Evolutionary conservation across 352 stramenopile genomes (phyloP), one percentile per base, ranked within the genome.

Genomic region (Detonula confervacea): DNA sequence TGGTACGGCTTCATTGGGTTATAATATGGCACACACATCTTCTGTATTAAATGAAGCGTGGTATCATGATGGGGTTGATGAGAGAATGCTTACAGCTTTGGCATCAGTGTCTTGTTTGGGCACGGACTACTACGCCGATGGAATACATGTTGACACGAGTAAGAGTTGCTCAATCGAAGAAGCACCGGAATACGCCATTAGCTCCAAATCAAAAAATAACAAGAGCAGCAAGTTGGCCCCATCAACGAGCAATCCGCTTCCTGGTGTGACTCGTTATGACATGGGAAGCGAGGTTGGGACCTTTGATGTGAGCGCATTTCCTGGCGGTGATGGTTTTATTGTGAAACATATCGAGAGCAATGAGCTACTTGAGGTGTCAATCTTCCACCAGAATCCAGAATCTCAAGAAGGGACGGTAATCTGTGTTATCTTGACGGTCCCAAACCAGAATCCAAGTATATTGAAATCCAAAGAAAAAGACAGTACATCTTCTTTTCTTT

Each of bases 281-380:
- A 86, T 90, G 80, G 86, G 75, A 11, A 66, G 62, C 16, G 46
- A 68, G 20, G 16, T 91, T 49, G 86, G 86, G 16, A 14, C 42
- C 27, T 93, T 92, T 74, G 86, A 92, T 61, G 73, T 93, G 18
- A 82, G 69, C 9, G 62, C 77, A 29, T 91, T 88, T 67, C 52
- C 62, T 52, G 77, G 59, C 61, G 82, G 80, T 20, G 71, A 76
- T 68, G 88, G 88, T n/a, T 93, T 92, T 69, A 72, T 81, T 47
- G 79, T 93, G 9, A 71, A 78, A 59, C 84, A 88, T 57, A 60
- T 91, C 16, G 69, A 81, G 0, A 90, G 47, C 35, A 65, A 77
- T 22, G 84, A 91, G 46, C 74, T 77, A 20, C 29, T 92, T 44
- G 71, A 84, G 14, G 75, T 84, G 52, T 91, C 82, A 12, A 77